phyloP scores from a whole-genome alignment of 495 filamentous ascomycete genomes.

The Penicillium ochrochloron region DNA sequence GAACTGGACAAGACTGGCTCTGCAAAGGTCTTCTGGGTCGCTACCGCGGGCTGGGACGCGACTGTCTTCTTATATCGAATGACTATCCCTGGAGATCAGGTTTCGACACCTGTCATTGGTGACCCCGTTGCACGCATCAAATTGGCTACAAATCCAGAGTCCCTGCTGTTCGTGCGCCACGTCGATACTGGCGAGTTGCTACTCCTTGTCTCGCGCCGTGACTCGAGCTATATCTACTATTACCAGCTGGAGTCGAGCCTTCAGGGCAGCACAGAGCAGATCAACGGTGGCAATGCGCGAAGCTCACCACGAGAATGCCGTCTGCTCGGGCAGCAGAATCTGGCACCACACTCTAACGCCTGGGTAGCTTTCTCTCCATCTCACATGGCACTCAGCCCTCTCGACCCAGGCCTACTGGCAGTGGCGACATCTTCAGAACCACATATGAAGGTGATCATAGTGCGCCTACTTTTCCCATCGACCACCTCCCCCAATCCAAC shows the following conservation, averaged over 20 bases:
- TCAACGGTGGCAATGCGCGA: neutral
- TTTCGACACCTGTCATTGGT: conserved; percentile 28
- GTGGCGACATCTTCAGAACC: conserved; percentile 66
- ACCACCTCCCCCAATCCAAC: conserved; percentile 13
- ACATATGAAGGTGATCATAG: conserved; percentile 69
- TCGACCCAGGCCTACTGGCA: conserved; percentile 59
- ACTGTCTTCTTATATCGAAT: conserved; percentile 58
- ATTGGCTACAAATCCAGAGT: conserved; percentile 64
- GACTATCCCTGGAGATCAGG: conserved; percentile 16
- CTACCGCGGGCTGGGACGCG: conserved; percentile 69
- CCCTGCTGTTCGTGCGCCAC: conserved; percentile 59
- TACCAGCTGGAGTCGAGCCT: conserved; percentile 47
- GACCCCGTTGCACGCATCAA: conserved; percentile 53
- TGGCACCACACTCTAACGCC: conserved; percentile 66
- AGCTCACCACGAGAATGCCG: conserved; percentile 31
- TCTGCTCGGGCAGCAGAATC: conserved; percentile 60
- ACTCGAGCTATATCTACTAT: conserved; percentile 66
- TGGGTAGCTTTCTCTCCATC: conserved; percentile 69
- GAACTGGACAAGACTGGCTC: conserved; percentile 20
- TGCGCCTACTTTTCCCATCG: conserved; percentile 59
- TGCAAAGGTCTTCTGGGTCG: conserved; percentile 46
- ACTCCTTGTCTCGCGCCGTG: conserved; percentile 61
- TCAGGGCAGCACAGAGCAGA: neutral
- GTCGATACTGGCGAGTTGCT: conserved; percentile 48
- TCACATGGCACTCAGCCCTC: conserved; percentile 59